Conservation (phyloP, 345 rosid genomes). For the Cardamine occulta region DNA sequence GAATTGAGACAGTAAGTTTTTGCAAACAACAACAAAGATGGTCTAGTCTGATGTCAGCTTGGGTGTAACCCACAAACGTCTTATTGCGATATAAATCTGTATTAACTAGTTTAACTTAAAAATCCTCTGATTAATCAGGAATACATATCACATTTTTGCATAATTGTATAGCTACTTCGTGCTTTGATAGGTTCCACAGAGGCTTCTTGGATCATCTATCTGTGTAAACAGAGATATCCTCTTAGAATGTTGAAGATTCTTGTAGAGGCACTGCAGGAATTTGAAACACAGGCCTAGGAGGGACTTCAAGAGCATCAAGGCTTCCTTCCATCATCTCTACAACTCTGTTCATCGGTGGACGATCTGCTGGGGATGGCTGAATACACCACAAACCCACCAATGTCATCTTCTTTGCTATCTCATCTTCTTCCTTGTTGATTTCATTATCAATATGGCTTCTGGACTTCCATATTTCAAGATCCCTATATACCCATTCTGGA, state of each 20-base stretch:
- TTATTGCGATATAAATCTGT: too few relatives aligned
- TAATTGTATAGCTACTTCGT: not conserved
- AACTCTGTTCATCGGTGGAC: constrained; percentile 35
- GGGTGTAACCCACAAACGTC: too few relatives aligned
- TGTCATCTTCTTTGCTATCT: constrained; percentile 36
- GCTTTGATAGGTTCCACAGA: not conserved
- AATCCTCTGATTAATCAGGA: too few relatives aligned
- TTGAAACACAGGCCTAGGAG: constrained; percentile 31
- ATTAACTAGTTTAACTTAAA: too few relatives aligned
- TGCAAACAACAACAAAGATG: too few relatives aligned
- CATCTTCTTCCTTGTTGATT: constrained; percentile 9
- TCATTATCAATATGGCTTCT: not conserved
- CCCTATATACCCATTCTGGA: constrained; percentile 40
- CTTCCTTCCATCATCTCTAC: constrained; percentile 43
- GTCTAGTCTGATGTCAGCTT: too few relatives aligned
- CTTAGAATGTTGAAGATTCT: not conserved
- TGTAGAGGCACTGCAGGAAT: not conserved
- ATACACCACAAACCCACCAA: constrained; percentile 44
- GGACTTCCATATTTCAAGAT: constrained; percentile 10
- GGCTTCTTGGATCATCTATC: not conserved
- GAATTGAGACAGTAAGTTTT: too few relatives aligned
- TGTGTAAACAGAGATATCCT: not conserved
- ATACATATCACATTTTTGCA: not conserved
- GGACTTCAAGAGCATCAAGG: constrained; percentile 16
- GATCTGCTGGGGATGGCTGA: constrained; percentile 37